phyloP scores from a whole-genome alignment of 2,329 filamentous ascomycete genomes.

The Ceratocystiopsis sp. region DNA sequence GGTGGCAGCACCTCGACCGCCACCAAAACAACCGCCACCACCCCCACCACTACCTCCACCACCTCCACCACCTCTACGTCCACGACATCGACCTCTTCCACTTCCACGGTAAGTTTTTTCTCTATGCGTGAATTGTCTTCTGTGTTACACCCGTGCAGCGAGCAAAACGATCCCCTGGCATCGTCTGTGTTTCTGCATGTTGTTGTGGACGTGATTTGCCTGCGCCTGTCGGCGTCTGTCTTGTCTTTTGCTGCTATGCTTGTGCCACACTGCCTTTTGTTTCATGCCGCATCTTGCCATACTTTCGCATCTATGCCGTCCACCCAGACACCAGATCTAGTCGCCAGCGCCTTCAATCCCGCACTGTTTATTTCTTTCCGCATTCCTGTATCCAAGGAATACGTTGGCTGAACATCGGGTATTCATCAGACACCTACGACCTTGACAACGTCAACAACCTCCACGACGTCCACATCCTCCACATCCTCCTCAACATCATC shows the following conservation, averaged over 20 bases:
- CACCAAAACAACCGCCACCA: neutral
- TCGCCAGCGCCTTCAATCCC: too few species aligned
- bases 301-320: too few species aligned
- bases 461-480: neutral
- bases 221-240: neutral
- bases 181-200: too few species aligned
- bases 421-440: slow-evolving; percentile 2
- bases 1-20: slow-evolving; percentile 9
- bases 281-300: too few species aligned
- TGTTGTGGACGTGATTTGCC: neutral
- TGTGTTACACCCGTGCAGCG: too few species aligned
- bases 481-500: neutral
- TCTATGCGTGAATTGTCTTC: too few species aligned
- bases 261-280: neutral
- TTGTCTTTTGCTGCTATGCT: neutral
- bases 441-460: neutral
- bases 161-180: too few species aligned
- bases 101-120: neutral
- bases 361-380: too few species aligned
- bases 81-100: neutral
- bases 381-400: too few species aligned
- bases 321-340: too few species aligned
- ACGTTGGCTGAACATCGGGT: slow-evolving; percentile 3
- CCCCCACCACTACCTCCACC: neutral
- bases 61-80: neutral